A percentile compares a stretch with the other conserved stretches of the same genome.
Conservation (phyloP, 2,329 filamentous ascomycete genomes). For the Fusarium sp. region DNA sequence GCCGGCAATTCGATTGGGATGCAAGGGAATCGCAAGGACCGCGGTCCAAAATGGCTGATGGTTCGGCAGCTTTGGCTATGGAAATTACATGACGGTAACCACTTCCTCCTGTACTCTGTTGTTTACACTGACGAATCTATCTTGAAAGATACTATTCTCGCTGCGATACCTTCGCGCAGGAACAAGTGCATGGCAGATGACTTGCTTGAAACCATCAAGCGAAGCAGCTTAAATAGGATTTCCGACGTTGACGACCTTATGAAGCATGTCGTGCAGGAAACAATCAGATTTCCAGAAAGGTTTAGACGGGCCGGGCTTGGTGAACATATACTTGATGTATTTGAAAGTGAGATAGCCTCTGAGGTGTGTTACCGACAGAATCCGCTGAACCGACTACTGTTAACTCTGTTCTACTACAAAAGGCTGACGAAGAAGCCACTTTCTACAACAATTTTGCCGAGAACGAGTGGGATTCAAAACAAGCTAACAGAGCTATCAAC, state of each 20-base stretch:
- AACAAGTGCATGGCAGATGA: neutral
- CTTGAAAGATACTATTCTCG: neutral
- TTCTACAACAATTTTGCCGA: neutral
- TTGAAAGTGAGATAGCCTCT: fast-evolving
- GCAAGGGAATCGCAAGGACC: fast-evolving
- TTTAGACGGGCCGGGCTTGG: neutral
- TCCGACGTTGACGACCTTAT: fast-evolving
- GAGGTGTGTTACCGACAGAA: fast-evolving
- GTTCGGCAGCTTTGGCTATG: neutral
- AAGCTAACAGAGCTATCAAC: neutral
- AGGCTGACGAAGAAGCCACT: neutral
- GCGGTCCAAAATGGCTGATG: neutral
- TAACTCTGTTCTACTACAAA: too few species aligned
- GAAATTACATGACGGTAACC: neutral
- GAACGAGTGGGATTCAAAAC: neutral
- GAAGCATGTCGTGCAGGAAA: fast-evolving
- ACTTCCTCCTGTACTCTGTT: too few species aligned
- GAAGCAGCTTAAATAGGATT: too few species aligned
- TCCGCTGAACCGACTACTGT: too few species aligned
- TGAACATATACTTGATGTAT: neutral
- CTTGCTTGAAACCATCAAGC: neutral
- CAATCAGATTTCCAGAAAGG: fast-evolving
- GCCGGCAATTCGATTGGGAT: fast-evolving
- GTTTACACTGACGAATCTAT: too few species aligned
- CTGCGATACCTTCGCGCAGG: fast-evolving